Base-by-base conservation (phyloP, 1,284 basidiomycete genomes). In the Papiliotrema laurentii region DNA sequence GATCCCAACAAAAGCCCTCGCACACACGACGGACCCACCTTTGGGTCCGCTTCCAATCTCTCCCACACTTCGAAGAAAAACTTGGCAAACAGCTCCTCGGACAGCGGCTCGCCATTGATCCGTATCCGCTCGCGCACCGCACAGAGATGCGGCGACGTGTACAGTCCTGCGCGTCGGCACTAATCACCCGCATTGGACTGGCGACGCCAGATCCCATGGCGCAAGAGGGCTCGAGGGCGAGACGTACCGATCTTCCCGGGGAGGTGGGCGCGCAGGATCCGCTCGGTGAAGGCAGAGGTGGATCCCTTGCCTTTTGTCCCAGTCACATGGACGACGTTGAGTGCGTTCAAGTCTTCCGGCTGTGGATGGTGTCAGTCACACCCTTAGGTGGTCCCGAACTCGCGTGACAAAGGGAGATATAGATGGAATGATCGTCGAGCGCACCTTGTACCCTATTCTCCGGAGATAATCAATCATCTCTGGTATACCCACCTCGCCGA, bases 251-350 rank as follows among this genome's bases (percentile, higher is more conserved):
- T 65, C 46, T 57, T 65, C 37, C 61, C 58, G 31, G 68, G 51
- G 28, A 71, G 43, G 53, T 68, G 63, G 5, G 59, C 51, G 45
- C 72, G 54, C 25, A 73, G 55, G 19, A 73, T 65, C 9, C 67
- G 57, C 55, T 89, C 84, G 3, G 82, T 81, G 63, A 98, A 98
- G 2, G 96, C 94, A 50, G 88, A 90, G 0, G 96, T 96, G 3
- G 92, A 97, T 3, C 96, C 96, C 71, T 99, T 99, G 39, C 96
- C 96, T 75, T 99, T 99, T 4, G 96, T 99, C 2, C 96, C 96
- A 13, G 96, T 94, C 64, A 99, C 85, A 76, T 99, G 96, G 28
- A 98, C 82, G 48, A 93, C 90, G 71, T 97, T 96, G 55, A 98
- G 78, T 41, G 76, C 75, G 71, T 98, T 93, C 45, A 99, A 78